Percentiles rank a stretch among this genome's conserved stretches.
Conservation (phyloP, 1,139 yeast genomes). For the Geotrichum phurueaensis region DNA sequence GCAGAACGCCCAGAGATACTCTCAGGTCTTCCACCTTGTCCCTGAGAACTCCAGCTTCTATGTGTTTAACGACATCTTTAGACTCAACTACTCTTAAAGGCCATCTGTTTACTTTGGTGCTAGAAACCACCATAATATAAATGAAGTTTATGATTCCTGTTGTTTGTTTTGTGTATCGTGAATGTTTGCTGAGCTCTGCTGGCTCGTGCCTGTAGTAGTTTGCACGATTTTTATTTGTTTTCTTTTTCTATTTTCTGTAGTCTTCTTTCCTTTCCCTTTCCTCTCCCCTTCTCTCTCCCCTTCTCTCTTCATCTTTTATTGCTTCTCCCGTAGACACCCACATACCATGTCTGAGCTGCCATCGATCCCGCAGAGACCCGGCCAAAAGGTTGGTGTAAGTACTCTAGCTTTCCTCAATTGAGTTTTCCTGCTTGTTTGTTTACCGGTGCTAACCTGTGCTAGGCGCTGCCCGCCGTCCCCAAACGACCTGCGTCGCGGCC, state of each 20-base stretch:
- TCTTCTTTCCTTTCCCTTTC: background rate
- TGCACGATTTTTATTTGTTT: background rate
- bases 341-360: slow-evolving; percentile 8
- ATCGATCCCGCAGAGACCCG: slow-evolving; percentile 6
- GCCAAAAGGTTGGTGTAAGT: slow-evolving; percentile 3
- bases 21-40: slow-evolving; percentile 94
- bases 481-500: slow-evolving; percentile 4
- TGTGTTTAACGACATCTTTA: slow-evolving; percentile 93
- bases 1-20: slow-evolving; percentile 88
- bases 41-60: slow-evolving; percentile 89
- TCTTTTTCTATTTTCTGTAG: background rate
- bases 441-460: background rate
- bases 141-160: background rate
- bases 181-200: background rate
- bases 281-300: background rate
- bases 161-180: background rate
- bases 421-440: background rate
- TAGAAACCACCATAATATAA: background rate
- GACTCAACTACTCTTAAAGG: slow-evolving; percentile 42
- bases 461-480: slow-evolving; percentile 3
- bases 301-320: background rate
- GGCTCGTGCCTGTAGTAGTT: background rate
- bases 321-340: background rate
- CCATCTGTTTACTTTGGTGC: background rate
- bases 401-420: background rate